phyloP scores from a whole-genome alignment of 2,329 filamentous ascomycete genomes.

The Berkeleyomyces rouxiae region DNA sequence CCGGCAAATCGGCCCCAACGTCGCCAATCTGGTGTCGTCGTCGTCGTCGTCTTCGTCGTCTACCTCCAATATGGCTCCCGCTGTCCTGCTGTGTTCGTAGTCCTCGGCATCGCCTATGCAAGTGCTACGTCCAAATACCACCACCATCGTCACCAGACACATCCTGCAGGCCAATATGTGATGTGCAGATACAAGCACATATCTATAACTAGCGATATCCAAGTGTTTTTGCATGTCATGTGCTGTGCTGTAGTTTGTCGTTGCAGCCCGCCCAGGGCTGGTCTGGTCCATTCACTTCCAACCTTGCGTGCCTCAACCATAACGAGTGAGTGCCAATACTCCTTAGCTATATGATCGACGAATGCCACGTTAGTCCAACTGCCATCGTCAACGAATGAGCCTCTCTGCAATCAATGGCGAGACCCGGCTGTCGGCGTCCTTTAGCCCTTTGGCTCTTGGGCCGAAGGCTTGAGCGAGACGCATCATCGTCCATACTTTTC shows the following conservation, averaged over 20 bases:
- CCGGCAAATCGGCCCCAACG: neutral
- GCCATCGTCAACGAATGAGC: neutral
- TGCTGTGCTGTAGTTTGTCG: no score
- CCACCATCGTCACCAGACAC: neutral
- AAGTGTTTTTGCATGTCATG: no score
- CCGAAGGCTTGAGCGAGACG: no score
- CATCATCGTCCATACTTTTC: no score
- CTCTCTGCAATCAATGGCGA: neutral
- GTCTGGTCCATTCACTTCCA: neutral
- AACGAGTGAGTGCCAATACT: neutral
- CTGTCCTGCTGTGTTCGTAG: neutral
- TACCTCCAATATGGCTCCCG: neutral
- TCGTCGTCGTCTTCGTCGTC: neutral
- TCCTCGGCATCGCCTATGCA: neutral
- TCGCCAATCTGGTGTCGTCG: neutral
- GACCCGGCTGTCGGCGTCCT: no score
- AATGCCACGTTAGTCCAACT: neutral
- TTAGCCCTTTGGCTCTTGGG: no score
- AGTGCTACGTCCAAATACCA: neutral
- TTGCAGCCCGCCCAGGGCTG: neutral
- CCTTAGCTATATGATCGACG: neutral
- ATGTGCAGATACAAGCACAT: no score
- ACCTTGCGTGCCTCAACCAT: neutral
- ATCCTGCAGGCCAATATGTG: neutral
- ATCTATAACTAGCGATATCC: no score